Evolutionary conservation across 768 basidiomycete genomes (phyloP).

Genomic region (Neoboletus magnificus): DNA sequence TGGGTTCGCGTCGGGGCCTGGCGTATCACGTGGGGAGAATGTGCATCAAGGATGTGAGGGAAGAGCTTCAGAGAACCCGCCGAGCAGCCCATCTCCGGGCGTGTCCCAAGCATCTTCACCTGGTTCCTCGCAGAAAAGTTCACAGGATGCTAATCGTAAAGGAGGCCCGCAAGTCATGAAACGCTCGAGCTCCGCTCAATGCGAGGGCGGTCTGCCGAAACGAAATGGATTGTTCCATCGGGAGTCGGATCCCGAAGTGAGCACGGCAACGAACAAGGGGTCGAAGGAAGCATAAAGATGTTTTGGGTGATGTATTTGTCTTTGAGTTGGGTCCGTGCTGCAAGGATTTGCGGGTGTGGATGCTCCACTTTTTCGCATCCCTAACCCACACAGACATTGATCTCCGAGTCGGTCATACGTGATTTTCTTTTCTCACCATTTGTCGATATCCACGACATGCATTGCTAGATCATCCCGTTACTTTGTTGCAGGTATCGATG

Average conservation of each 20-base stretch:
- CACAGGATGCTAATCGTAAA: slow-evolving; percentile 17
- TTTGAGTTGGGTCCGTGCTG: background rate
- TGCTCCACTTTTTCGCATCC: slow-evolving; percentile 5
- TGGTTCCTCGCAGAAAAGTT: slow-evolving; percentile 2
- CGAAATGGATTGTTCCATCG: slow-evolving; percentile 30
- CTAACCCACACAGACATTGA: slow-evolving; percentile 8
- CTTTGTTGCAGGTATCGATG: slow-evolving; percentile 9
- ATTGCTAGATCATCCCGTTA: slow-evolving; percentile 23
- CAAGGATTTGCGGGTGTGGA: slow-evolving; percentile 1
- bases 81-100: slow-evolving; percentile 6
- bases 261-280: slow-evolving; percentile 20
- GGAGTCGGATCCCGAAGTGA: slow-evolving; percentile 30
- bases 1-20: slow-evolving; percentile 1
- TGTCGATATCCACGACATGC: slow-evolving; percentile 24
- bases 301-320: slow-evolving; percentile 14
- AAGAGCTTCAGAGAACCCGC: slow-evolving; percentile 4
- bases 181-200: slow-evolving; percentile 29
- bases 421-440: background rate
- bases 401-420: slow-evolving; percentile 7
- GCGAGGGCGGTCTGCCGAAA: slow-evolving; percentile 24
- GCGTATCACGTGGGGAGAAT: background rate
- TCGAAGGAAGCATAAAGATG: slow-evolving; percentile 21
- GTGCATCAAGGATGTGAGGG: slow-evolving; percentile 1
- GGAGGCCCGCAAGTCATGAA: slow-evolving; percentile 22
- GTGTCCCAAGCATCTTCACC: slow-evolving; percentile 6